These are phyloP conservation scores for Oryza longistaminata DNA, from an alignment of 176 grass and related monocot genomes.

Conservation along the genomic window DNA sequence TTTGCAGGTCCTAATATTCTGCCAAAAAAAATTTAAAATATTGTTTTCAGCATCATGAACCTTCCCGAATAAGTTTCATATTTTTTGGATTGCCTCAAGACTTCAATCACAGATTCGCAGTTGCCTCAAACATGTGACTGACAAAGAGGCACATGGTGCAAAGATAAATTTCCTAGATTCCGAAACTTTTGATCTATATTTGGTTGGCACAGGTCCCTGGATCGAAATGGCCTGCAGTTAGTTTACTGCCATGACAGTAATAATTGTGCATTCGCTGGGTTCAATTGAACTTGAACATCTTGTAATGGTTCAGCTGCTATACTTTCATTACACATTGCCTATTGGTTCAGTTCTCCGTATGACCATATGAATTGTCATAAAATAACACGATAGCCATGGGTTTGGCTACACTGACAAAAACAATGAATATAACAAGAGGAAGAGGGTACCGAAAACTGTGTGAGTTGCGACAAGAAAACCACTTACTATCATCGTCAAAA, in stretches of 20 bases:
- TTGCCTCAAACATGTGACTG: background rate
- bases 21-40: background rate
- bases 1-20: background rate
- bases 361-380: background rate
- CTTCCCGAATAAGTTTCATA: background rate
- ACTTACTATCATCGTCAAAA: background rate
- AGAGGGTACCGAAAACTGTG: background rate
- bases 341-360: conserved; percentile 13
- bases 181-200: conserved; percentile 1
- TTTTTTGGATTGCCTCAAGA: background rate
- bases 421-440: conserved; percentile 20
- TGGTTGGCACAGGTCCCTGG: background rate
- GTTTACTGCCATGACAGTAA: background rate
- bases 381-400: background rate
- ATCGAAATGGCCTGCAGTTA: background rate
- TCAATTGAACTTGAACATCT: background rate
- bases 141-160: background rate
- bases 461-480: background rate
- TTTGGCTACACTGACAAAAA: conserved; percentile 9
- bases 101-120: background rate
- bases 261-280: background rate
- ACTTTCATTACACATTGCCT: conserved; percentile 7
- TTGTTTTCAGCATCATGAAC: background rate
- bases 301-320: conserved; percentile 3
- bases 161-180: background rate